Evolutionary conservation across 1,139 yeast species (phyloP).

Genomic region (Kodamaea sp.): DNA sequence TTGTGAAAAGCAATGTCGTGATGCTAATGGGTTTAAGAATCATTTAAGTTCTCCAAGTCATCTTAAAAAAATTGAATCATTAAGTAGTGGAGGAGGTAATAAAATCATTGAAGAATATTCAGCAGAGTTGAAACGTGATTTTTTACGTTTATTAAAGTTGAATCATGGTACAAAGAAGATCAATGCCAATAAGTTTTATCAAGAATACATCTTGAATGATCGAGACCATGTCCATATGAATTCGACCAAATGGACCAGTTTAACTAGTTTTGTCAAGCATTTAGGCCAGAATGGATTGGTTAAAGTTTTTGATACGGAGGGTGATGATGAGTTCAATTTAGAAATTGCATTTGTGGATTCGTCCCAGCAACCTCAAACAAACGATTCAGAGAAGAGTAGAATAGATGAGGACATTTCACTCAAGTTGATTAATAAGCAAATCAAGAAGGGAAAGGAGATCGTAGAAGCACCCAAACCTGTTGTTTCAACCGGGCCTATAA

Average conservation of each 20-base stretch:
- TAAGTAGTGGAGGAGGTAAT: slow-evolving; percentile 34
- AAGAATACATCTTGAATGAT: slow-evolving; percentile 74
- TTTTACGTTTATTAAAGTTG: slow-evolving; percentile 56
- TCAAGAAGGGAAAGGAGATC: slow-evolving; percentile 37
- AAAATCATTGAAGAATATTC: slow-evolving; percentile 59
- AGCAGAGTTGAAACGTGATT: slow-evolving; percentile 56
- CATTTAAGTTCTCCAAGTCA: slow-evolving; percentile 81
- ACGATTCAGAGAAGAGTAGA: slow-evolving; percentile 15
- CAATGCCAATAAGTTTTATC: slow-evolving; percentile 83
- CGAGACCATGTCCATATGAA: slow-evolving; percentile 86
- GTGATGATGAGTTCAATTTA: slow-evolving; percentile 39
- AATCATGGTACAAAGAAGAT: slow-evolving; percentile 81
- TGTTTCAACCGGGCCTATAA: slow-evolving; percentile 8
- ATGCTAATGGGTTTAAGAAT: slow-evolving; percentile 90
- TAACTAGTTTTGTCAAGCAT: slow-evolving; percentile 67
- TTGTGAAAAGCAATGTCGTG: slow-evolving; percentile 91
- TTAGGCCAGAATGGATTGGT: slow-evolving; percentile 61
- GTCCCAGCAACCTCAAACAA: slow-evolving; percentile 14
- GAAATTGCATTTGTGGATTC: slow-evolving; percentile 24
- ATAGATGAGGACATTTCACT: slow-evolving; percentile 22
- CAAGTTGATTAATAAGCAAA: slow-evolving; percentile 50
- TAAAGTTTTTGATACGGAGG: slow-evolving; percentile 44
- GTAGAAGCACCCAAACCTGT: slow-evolving; percentile 8
- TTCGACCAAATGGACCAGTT: slow-evolving; percentile 74
- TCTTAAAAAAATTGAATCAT: slow-evolving; percentile 43